phyloP scores from a whole-genome alignment of 768 basidiomycete species.

The Gymnopilus junonius region DNA sequence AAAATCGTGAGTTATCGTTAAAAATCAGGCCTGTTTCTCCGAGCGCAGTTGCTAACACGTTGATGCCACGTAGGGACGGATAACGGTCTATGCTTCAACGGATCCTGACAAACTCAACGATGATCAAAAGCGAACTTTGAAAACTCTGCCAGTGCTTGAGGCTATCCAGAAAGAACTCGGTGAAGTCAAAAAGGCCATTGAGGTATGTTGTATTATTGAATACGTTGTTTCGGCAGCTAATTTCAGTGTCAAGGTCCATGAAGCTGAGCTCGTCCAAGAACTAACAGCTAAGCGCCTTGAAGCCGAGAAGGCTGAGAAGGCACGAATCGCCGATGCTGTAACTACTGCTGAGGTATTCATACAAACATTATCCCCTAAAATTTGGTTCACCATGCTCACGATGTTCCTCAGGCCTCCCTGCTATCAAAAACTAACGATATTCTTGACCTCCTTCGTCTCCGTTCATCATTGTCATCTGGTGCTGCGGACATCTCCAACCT shows the following conservation, averaged over 20 bases:
- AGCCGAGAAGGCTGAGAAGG: constrained; percentile 57
- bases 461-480: constrained; percentile 49
- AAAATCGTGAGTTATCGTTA: constrained; percentile 69
- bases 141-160: constrained; percentile 76
- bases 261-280: constrained; percentile 65
- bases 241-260: constrained; percentile 52
- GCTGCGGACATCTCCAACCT: constrained; percentile 44
- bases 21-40: neutral
- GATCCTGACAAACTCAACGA: constrained; percentile 80
- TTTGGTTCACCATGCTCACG: neutral
- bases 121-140: constrained; percentile 80
- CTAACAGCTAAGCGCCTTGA: constrained; percentile 57
- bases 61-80: constrained; percentile 57
- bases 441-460: constrained; percentile 64
- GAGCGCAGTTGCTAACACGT: constrained; percentile 1
- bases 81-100: constrained; percentile 70
- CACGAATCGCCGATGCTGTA: constrained; percentile 59
- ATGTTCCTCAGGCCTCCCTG: constrained; percentile 42
- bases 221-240: constrained; percentile 9
- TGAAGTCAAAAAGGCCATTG: constrained; percentile 83
- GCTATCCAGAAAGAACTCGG: constrained; percentile 80
- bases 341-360: constrained; percentile 59
- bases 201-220: constrained; percentile 50
- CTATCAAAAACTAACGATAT: constrained; percentile 51
- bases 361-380: neutral